A percentile compares a stretch with the other conserved stretches of the same genome.
These are phyloP conservation scores for Xerocomus spinulosus DNA, from an alignment of 768 basidiomycete species.

Conservation along the genomic window DNA sequence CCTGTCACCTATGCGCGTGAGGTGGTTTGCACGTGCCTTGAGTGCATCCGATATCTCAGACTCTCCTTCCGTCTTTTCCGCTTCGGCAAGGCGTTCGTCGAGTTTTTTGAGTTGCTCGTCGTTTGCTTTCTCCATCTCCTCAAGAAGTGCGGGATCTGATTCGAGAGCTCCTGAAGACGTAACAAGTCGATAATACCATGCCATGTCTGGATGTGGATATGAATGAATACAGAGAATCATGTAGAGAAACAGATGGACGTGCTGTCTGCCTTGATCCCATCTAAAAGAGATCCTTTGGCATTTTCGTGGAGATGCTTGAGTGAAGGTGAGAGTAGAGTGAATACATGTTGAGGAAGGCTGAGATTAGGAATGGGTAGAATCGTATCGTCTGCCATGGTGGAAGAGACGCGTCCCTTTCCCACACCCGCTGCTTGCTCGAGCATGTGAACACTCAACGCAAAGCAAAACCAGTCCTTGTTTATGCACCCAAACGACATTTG, in stretches of 20 bases:
- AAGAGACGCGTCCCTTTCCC: slow-evolving; percentile 19
- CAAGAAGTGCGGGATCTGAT: slow-evolving; percentile 35
- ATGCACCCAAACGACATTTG: too few relatives aligned
- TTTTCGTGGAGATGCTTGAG: slow-evolving; percentile 62
- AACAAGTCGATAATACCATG: slow-evolving; percentile 68
- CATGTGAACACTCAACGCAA: too few relatives aligned
- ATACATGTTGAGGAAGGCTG: slow-evolving; percentile 72
- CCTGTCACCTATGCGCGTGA: slow-evolving; percentile 87
- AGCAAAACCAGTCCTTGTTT: too few relatives aligned
- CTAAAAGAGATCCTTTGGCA: slow-evolving; percentile 60
- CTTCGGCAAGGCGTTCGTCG: slow-evolving; percentile 76
- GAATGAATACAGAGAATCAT: not conserved
- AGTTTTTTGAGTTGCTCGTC: slow-evolving; percentile 65
- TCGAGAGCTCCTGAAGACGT: slow-evolving; percentile 44
- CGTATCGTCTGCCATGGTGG: slow-evolving; percentile 73
- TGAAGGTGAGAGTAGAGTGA: slow-evolving; percentile 59
- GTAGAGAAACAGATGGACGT: slow-evolving; percentile 28
- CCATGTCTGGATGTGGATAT: slow-evolving; percentile 77
- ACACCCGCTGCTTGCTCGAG: too few relatives aligned
- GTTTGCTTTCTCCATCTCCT: slow-evolving; percentile 50
- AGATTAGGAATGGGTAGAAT: slow-evolving; percentile 88
- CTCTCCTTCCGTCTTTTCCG: slow-evolving; percentile 88
- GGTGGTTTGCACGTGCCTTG: slow-evolving; percentile 76
- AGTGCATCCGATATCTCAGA: slow-evolving; percentile 89
- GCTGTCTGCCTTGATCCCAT: slow-evolving; percentile 79